These are phyloP conservation scores for Penicillium bialowiezense DNA, from an alignment of 495 filamentous ascomycete genomes.

Conservation along the genomic window DNA sequence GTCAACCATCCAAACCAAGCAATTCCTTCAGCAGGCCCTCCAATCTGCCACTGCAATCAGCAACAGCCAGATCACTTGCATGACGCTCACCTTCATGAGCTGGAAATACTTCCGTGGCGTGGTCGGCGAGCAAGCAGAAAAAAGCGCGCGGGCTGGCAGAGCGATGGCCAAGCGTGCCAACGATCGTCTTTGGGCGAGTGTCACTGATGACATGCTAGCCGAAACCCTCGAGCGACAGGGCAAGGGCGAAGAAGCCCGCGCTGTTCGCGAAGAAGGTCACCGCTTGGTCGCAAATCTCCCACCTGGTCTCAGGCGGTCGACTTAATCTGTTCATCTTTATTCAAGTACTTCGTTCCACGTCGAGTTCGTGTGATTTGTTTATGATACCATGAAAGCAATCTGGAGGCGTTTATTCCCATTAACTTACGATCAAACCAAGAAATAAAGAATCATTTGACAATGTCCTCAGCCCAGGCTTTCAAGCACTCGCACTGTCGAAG, in stretches of 20 bases:
- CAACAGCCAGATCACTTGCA: conserved; percentile 72
- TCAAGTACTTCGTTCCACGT: conserved; percentile 5
- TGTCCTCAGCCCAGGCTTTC: background rate
- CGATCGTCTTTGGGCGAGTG: conserved; percentile 81
- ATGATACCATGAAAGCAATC: background rate
- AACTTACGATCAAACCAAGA: background rate
- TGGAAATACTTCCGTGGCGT: conserved; percentile 80
- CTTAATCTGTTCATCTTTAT: conserved; percentile 15
- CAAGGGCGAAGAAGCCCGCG: conserved; percentile 57
- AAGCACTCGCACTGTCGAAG: too few species aligned
- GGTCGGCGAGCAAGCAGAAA: conserved; percentile 86
- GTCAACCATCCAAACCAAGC: conserved; percentile 70
- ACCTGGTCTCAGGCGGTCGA: conserved; percentile 34
- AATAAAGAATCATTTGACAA: background rate
- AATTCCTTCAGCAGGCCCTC: conserved; percentile 67
- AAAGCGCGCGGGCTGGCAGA: conserved; percentile 72
- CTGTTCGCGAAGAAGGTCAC: conserved; percentile 41
- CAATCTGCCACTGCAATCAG: conserved; percentile 51
- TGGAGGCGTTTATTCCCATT: background rate
- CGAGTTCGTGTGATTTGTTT: conserved; percentile 8
- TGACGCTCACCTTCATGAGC: conserved; percentile 83
- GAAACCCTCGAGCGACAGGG: conserved; percentile 73
- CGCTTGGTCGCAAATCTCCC: conserved; percentile 44
- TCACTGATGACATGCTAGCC: conserved; percentile 75
- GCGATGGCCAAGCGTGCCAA: conserved; percentile 71